Evolutionary conservation across 225 moss, liverwort and hornwort species (phyloP).

Genomic region (Neckera pumila): DNA sequence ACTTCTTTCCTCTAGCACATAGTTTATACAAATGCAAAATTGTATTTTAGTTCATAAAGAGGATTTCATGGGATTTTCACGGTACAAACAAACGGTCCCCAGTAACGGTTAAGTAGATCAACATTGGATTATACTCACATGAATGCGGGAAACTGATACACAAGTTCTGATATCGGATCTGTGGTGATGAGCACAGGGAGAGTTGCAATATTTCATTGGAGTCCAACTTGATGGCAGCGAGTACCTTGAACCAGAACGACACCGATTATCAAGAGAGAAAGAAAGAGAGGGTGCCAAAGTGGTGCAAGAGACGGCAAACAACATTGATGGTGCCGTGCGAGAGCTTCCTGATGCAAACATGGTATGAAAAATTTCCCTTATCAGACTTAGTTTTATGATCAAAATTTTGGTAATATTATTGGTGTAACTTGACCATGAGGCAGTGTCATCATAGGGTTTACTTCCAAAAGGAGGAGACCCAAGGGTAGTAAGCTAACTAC

Average conservation of each 20-base stretch:
- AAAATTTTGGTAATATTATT: not conserved
- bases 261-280: slow-evolving; percentile 54
- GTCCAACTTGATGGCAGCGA: slow-evolving; percentile 93
- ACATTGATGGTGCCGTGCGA: slow-evolving; percentile 75
- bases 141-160: not conserved
- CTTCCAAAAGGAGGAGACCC: not conserved
- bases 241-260: slow-evolving; percentile 57
- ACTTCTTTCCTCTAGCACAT: too few species aligned
- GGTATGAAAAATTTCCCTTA: slow-evolving; percentile 3
- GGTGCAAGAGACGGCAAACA: slow-evolving; percentile 70
- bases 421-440: not conserved
- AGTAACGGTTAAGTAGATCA: too few species aligned
- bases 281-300: slow-evolving; percentile 70
- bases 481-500: not conserved
- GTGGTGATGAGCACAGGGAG: slow-evolving; percentile 42
- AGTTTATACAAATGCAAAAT: not conserved
- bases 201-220: slow-evolving; percentile 94
- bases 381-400: not conserved
- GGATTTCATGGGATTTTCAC: not conserved
- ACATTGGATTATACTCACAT: too few species aligned
- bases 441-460: not conserved
- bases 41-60: too few species aligned
- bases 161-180: not conserved
- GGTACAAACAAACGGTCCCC: not conserved
- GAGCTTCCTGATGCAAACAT: slow-evolving; percentile 94